Evolutionary conservation across 768 basidiomycete genomes (phyloP), one percentile per base, ranked within the genome.

Genomic region (Tephrocybe sp.): DNA sequence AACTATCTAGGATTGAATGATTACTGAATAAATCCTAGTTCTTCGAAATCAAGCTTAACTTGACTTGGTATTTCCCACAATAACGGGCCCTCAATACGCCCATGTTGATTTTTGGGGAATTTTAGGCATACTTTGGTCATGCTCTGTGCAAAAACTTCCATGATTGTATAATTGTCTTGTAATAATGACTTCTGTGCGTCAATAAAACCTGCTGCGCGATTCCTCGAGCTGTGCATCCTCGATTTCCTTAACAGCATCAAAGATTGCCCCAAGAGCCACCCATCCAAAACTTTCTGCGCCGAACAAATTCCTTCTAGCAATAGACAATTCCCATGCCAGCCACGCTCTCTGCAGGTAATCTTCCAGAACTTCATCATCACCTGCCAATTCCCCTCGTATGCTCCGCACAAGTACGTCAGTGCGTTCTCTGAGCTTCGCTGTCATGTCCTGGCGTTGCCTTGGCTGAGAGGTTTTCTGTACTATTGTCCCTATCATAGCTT

Each of bases 1-100:
- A 44, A 11, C 25, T 34, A n/a, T 37, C 12, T 12, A 25, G 53
- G 59, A 28, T 62, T 64, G 22, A 5, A 18, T 30, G 9, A 28
- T 46, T 25, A 55, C n/a, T 35, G 32, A 73, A 69, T 69, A 44
- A 40, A 12, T 60, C 25, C 41, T 36, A 90, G 89, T 91, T 61
- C 73, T 90, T 53, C 87, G 89, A 57, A 87, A 88, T 63, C 84
- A 86, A 65, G 80, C 84, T 57, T 86, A 67, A 70, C 18, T 18
- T 2, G 28, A 19, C 31, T 21, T 34, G 16, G n/a, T n/a, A n/a
- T n/a, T n/a, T n/a, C n/a, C n/a, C n/a, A n/a, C n/a, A n/a, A n/a
- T n/a, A n/a, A n/a, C n/a, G n/a, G 27, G 22, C 30, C 16, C 35
- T 27, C 16, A 43, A 27, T 32, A 38, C 36, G 30, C 26, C 26